Evolutionary conservation across 139 green algal species (phyloP), one percentile per base, ranked within the genome.

Genomic region (Micromonas pusilla): DNA sequence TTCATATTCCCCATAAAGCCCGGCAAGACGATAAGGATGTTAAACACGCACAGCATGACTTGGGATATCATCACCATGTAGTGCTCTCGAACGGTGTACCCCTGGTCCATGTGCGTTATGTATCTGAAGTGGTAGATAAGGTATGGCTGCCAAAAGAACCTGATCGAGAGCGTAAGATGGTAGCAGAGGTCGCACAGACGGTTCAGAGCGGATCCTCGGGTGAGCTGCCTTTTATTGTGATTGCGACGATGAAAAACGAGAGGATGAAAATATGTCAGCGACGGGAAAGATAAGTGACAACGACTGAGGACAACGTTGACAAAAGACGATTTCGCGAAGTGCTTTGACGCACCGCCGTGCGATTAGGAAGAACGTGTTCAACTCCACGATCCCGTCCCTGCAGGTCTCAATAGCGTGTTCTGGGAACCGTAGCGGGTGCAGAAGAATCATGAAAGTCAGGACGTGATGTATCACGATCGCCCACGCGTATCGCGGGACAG

Each of bases 331-430:
- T 16, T 1, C n/a, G 2, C 26, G 2, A 33, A 2, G 25, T 33
- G 63, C n/a, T 28, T 31, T 31, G 26, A 23, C 25, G 36, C 2
- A 37, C n/a, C n/a, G n/a, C n/a, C n/a, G n/a, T 9, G 45, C 45
- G 45, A 73, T 73, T 23, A 73, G 66, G 37, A 73, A 73, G 2
- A 73, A 73, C 20, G 66, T 73, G 33, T 73, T 73, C 32, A 52
- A 53, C 66, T 73, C 66, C 33, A 73, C 66, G 23, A 73, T 57
- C 20, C 66, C 66, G 37, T 73, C 33, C n/a, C 66, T 73, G 66
- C 66, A 73, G 16, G 66, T 73, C 66, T 73, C 66, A 26, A 53
- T 53, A 1, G 66, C 31, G 31, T 73, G 66, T 2, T 52, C 66
- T 31, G 66, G 66, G 33, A 53, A 53, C 37, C 66, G 31, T n/a